Evolutionary conservation across 805 yeast genomes (phyloP), one percentile per base, ranked within the genome.

Genomic region (Cyberlindnera nakhonratchasimensis): DNA sequence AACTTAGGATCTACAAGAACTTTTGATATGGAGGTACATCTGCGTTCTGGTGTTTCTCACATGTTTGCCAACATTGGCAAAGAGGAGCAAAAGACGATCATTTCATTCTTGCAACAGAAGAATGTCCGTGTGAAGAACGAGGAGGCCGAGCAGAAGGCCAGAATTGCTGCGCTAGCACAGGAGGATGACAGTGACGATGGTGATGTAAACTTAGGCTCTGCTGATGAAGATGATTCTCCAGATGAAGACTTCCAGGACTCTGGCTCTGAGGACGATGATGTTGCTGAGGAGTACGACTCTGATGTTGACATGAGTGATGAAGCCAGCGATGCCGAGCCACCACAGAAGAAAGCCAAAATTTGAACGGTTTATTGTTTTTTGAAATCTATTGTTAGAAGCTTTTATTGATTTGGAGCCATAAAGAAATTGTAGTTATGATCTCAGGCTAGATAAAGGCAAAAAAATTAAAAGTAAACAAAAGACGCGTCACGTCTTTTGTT

Each of bases 11-110:
- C 82, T 3, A 83, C 95, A 23, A 80, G 96, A 59, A 93, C 98
- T 0, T 93, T 93, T 64, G 99, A 93, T 65, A 69, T 93, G 67
- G 93, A 91, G 52, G 78, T 93, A 39, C 72, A 72, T 22, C 67
- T 90, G 44, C 75, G 82, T 50, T 75, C 79, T 30, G 80, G 83
- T 31, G 71, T 79, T 39, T 71, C 86, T 13, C 93, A 90, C 52
- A 80, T 80, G 30, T 91, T 93, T 64, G 95, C 96, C 50, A 87
- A 86, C 57, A 85, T 93, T 52, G 82, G 82, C 48, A 79, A 88
- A 61, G 96, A 87, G 50, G 99, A 93, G 59, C 98, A 90, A 63
- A 79, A 75, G 38, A 67, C 77, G 2, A 71, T 93, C 46, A 96
- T 91, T 61, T 72, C 71, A 33, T 93, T 73, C 70, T 77, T 91